Evolutionary conservation across 768 basidiomycete species (phyloP).

Genomic region (Mycena sanguinolenta): DNA sequence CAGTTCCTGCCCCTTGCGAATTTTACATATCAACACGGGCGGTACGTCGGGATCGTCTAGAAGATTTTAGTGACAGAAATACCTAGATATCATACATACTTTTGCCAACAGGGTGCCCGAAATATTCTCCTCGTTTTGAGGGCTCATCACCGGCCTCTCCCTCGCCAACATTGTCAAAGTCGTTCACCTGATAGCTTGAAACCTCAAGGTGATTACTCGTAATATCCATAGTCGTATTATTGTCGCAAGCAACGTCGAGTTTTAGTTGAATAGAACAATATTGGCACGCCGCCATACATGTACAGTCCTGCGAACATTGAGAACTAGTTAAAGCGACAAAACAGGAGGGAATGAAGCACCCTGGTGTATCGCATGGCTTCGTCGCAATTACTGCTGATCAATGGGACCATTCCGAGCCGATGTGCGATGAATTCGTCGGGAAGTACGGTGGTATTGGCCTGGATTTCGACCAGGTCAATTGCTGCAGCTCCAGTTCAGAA

Average conservation of each 20-base stretch:
- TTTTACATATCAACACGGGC: conserved; percentile 91
- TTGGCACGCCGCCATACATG: conserved; percentile 85
- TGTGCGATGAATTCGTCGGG: conserved; percentile 99
- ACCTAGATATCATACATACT: conserved; percentile 56
- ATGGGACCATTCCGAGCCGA: conserved; percentile 93
- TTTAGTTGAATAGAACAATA: conserved; percentile 88
- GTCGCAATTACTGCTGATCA: conserved; percentile 89
- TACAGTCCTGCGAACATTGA: conserved; percentile 80
- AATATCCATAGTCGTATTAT: conserved; percentile 82
- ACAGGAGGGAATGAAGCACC: conserved; percentile 49
- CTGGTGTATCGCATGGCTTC: conserved; percentile 87
- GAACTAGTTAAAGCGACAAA: not conserved
- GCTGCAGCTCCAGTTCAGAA: conserved; percentile 60
- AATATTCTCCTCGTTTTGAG: conserved; percentile 77
- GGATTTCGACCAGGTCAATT: conserved; percentile 96
- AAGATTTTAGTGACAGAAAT: conserved; percentile 13
- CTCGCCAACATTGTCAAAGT: conserved; percentile 46
- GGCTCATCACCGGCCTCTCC: conserved; percentile 76
- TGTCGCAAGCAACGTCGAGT: conserved; percentile 82
- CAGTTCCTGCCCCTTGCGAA: conserved; percentile 94
- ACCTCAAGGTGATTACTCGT: conserved; percentile 89
- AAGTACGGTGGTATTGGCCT: conserved; percentile 90
- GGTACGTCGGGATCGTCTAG: conserved; percentile 70
- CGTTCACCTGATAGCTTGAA: conserved; percentile 50
- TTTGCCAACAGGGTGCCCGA: conserved; percentile 90